Conservation (phyloP, 306 rosid species). For the Casuarina glauca region DNA sequence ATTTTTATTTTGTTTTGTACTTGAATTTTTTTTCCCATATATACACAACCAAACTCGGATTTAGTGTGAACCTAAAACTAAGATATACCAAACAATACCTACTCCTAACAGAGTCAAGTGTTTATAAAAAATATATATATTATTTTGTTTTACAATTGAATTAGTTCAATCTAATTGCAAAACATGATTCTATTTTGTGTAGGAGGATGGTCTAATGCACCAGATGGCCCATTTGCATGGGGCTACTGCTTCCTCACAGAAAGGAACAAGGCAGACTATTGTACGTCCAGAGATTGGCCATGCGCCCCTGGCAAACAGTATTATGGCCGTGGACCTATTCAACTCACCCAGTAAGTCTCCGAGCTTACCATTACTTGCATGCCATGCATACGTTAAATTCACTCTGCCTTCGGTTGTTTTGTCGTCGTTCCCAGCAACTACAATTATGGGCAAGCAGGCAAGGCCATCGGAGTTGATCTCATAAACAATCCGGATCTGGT, state of each 20-base stretch:
- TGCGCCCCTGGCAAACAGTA: conserved; percentile 51
- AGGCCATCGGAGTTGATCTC: conserved; percentile 44
- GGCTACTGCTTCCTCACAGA: conserved; percentile 56
- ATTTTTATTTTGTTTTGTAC: background rate
- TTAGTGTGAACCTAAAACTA: too few relatives aligned
- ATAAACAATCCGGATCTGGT: conserved; percentile 57
- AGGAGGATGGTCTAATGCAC: conserved; percentile 31
- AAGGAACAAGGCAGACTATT: conserved; percentile 9
- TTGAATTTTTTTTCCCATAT: too few relatives aligned
- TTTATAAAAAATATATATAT: too few relatives aligned
- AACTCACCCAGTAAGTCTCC: conserved; percentile 36
- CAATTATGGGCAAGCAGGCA: conserved; percentile 58
- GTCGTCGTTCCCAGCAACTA: conserved; percentile 35
- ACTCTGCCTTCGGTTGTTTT: background rate
- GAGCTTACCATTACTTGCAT: background rate
- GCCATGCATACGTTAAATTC: too few relatives aligned
- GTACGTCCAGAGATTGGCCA: conserved; percentile 26
- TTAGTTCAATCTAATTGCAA: background rate
- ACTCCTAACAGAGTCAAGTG: too few relatives aligned
- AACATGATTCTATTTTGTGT: background rate
- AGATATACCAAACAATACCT: too few relatives aligned
- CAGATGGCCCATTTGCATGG: conserved; percentile 67
- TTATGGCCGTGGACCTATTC: conserved; percentile 68
- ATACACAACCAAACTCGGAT: too few relatives aligned
- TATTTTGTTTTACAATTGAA: background rate